Conservation (phyloP, 441 rosid genomes). For the Sinapis alba region DNA sequence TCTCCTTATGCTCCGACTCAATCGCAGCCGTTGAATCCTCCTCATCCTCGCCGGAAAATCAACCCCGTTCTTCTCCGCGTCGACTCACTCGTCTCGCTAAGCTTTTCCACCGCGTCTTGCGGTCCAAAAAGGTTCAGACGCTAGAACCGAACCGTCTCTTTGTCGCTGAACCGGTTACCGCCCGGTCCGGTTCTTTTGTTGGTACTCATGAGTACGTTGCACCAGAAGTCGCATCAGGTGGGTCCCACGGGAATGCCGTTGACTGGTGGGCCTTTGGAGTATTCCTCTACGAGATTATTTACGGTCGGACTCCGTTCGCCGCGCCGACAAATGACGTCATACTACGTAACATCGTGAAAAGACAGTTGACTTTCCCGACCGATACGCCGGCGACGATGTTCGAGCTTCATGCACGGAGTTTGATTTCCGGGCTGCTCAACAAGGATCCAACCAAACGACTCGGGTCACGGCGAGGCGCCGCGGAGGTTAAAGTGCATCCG, state of each 20-base stretch:
- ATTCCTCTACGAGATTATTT: constrained; percentile 71
- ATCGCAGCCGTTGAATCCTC: constrained; percentile 74
- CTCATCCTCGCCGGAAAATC: constrained; percentile 43
- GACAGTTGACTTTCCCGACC: constrained; percentile 61
- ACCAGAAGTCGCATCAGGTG: constrained; percentile 78
- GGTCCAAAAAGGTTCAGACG: constrained; percentile 64
- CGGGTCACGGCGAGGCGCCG: constrained; percentile 71
- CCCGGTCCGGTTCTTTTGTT: constrained; percentile 70
- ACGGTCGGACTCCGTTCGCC: constrained; percentile 70
- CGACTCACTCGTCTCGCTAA: constrained; percentile 43
- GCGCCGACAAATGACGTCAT: constrained; percentile 64
- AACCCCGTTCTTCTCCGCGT: constrained; percentile 43
- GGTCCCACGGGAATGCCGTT: constrained; percentile 74
- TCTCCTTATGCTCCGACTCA: constrained; percentile 73
- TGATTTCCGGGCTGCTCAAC: constrained; percentile 55
- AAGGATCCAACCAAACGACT: constrained; percentile 60
- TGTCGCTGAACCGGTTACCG: constrained; percentile 75
- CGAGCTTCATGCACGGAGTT: constrained; percentile 59
- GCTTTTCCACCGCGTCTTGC: constrained; percentile 58
- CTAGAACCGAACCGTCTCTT: constrained; percentile 51
- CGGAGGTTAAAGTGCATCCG: constrained; percentile 73
- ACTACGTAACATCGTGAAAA: constrained; percentile 62
- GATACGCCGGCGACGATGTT: constrained; percentile 41
- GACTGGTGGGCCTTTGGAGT: constrained; percentile 88
- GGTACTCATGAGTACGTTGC: constrained; percentile 87